These are phyloP conservation scores for Phallus indusiatus DNA, from an alignment of 768 basidiomycete genomes.

Conservation along the genomic window DNA sequence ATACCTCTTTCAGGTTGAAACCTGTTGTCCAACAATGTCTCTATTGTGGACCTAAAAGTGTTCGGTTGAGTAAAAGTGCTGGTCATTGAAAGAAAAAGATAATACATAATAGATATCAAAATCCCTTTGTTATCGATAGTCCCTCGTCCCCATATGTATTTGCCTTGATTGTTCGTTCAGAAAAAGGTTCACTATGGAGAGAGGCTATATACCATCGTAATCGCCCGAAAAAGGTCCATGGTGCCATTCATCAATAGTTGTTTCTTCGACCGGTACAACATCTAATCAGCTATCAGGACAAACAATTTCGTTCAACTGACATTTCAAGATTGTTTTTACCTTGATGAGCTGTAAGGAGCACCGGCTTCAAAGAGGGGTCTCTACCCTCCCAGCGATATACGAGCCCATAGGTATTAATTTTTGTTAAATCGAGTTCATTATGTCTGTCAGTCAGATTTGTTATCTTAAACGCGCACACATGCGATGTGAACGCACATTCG, in stretches of 20 bases:
- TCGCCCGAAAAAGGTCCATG: conserved; percentile 55
- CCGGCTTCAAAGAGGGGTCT: conserved; percentile 50
- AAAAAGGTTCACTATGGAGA: background rate
- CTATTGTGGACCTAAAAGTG: conserved; percentile 40
- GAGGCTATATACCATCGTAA: conserved; percentile 45
- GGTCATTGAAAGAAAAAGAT: background rate
- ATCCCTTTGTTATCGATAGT: conserved; percentile 67
- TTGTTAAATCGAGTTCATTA: conserved; percentile 46
- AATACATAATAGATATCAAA: conserved; percentile 57
- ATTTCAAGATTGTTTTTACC: conserved; percentile 21
- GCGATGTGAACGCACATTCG: conserved; percentile 34
- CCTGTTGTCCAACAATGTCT: conserved; percentile 50
- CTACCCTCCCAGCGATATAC: conserved; percentile 65
- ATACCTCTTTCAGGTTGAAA: conserved; percentile 58
- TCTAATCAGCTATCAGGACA: conserved; percentile 29
- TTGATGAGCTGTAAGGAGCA: conserved; percentile 60
- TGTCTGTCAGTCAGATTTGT: conserved; percentile 35
- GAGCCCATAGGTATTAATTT: conserved; percentile 71
- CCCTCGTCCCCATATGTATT: conserved; percentile 70
- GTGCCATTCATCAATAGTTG: conserved; percentile 47
- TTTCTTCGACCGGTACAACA: conserved; percentile 56
- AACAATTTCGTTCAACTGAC: background rate
- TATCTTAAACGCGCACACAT: background rate
- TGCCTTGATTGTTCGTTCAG: conserved; percentile 22
- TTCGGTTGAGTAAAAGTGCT: background rate